phyloP scores from a whole-genome alignment of 345 rosid genomes.

The Turnera subulata region DNA sequence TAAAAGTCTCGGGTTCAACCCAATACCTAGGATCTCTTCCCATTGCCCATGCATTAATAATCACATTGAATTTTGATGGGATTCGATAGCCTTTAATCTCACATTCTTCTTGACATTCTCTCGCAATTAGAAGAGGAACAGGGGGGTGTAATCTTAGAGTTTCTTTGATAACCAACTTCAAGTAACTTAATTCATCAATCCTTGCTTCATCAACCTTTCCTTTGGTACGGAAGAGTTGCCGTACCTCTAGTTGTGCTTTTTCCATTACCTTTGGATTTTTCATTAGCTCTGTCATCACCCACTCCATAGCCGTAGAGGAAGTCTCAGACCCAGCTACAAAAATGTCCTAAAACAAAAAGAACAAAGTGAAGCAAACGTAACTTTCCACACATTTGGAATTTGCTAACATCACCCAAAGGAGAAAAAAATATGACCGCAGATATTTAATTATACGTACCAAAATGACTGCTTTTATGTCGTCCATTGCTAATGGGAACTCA shows the following conservation, averaged over 20 bases:
- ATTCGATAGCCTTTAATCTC: slow-evolving; percentile 4
- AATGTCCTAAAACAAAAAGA: slow-evolving; percentile 3
- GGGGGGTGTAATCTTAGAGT: slow-evolving; percentile 12
- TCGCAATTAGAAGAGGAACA: slow-evolving; percentile 5
- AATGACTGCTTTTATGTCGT: slow-evolving; percentile 12
- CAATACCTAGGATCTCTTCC: slow-evolving; percentile 1
- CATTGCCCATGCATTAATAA: too few relatives aligned
- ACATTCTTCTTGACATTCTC: slow-evolving; percentile 9
- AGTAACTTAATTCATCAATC: background rate
- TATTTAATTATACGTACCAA: background rate
- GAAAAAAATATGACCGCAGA: background rate
- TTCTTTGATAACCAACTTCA: too few relatives aligned
- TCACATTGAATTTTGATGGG: background rate
- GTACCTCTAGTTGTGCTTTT: too few relatives aligned
- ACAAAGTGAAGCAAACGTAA: background rate
- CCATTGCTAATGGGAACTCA: too few relatives aligned
- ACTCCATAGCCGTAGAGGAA: too few relatives aligned
- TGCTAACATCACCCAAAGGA: too few relatives aligned
- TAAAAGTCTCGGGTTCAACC: slow-evolving; percentile 6
- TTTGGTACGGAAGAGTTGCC: background rate
- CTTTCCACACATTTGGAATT: too few relatives aligned
- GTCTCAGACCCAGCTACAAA: slow-evolving; percentile 6
- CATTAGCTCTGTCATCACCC: too few relatives aligned
- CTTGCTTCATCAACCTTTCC: slow-evolving; percentile 8
- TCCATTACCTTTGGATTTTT: too few relatives aligned